Conservation (phyloP, 2,329 filamentous ascomycete genomes). For the Ceratocystiopsis minuta region DNA sequence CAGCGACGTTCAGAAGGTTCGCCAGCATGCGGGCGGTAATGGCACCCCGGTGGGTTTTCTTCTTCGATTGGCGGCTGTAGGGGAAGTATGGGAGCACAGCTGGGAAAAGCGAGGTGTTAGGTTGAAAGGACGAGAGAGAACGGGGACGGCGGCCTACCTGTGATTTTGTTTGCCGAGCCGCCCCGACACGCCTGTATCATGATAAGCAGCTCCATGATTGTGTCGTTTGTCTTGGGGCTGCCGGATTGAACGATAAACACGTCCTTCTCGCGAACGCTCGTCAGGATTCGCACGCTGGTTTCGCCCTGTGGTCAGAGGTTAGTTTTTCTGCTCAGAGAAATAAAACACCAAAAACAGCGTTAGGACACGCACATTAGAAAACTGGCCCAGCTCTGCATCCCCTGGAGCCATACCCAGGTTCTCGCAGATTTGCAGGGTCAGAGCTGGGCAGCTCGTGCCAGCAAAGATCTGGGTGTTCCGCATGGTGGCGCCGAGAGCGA, state of each 20-base stretch:
- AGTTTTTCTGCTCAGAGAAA: slow-evolving; percentile 1
- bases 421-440: slow-evolving; percentile 48
- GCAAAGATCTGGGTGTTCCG: slow-evolving; percentile 47
- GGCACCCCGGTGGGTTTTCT: slow-evolving; percentile 89
- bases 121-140: background rate
- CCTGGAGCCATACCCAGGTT: slow-evolving; percentile 49
- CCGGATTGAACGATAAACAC: slow-evolving; percentile 98
- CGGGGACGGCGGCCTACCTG: slow-evolving; percentile 41
- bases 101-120: slow-evolving; percentile 16
- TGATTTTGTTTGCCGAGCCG: slow-evolving; percentile 90
- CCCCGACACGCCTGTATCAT: slow-evolving; percentile 99
- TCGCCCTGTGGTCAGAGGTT: slow-evolving; percentile 35
- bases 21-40: slow-evolving; percentile 96
- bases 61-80: slow-evolving; percentile 98
- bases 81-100: slow-evolving; percentile 89
- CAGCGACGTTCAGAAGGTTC: slow-evolving; percentile 81
- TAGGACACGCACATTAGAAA: slow-evolving; percentile 41
- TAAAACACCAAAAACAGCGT: too few relatives aligned
- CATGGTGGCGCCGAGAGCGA: slow-evolving; percentile 4
- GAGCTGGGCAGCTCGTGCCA: slow-evolving; percentile 46
- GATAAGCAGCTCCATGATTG: slow-evolving; percentile 96
- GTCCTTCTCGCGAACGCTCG: slow-evolving; percentile 85
- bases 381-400: slow-evolving; percentile 47
- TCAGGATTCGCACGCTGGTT: slow-evolving; percentile 51
- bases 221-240: slow-evolving; percentile 91